Conservation (phyloP, 139 green algal species). For the Volvox reticuliferus region DNA sequence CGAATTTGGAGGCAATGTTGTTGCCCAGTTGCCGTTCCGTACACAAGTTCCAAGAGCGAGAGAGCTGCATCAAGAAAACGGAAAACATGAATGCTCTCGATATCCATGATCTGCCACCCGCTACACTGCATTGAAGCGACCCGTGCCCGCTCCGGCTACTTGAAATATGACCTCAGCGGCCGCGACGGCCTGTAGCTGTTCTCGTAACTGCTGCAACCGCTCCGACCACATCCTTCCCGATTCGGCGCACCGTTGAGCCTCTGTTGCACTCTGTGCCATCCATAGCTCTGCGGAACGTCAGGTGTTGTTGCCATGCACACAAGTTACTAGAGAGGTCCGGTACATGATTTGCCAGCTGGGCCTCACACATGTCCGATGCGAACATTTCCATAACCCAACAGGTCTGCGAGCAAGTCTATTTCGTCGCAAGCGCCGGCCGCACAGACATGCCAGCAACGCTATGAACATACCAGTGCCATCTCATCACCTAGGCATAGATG, state of each 20-base stretch:
- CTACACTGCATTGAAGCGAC: neutral
- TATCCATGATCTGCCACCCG: too few relatives aligned
- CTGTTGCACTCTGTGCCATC: neutral
- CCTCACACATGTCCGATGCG: too few relatives aligned
- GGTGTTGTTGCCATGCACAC: too few relatives aligned
- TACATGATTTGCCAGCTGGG: too few relatives aligned
- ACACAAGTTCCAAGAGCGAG: neutral
- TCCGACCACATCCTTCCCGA: neutral
- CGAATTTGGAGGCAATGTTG: too few relatives aligned
- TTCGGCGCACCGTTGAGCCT: neutral
- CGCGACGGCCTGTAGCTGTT: neutral
- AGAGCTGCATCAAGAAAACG: neutral
- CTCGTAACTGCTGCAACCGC: neutral
- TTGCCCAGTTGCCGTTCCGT: neutral
- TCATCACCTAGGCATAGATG: too few relatives aligned
- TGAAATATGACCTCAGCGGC: neutral
- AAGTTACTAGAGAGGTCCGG: too few relatives aligned
- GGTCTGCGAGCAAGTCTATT: too few relatives aligned
- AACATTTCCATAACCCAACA: too few relatives aligned
- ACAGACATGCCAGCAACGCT: too few relatives aligned
- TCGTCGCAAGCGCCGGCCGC: too few relatives aligned
- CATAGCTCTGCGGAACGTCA: neutral
- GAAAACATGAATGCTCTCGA: neutral
- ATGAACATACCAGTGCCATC: too few relatives aligned
- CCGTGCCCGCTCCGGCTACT: neutral